Base-by-base conservation (phyloP, 208 protist genomes). In the Acanthamoeba culbertsoni region DNA sequence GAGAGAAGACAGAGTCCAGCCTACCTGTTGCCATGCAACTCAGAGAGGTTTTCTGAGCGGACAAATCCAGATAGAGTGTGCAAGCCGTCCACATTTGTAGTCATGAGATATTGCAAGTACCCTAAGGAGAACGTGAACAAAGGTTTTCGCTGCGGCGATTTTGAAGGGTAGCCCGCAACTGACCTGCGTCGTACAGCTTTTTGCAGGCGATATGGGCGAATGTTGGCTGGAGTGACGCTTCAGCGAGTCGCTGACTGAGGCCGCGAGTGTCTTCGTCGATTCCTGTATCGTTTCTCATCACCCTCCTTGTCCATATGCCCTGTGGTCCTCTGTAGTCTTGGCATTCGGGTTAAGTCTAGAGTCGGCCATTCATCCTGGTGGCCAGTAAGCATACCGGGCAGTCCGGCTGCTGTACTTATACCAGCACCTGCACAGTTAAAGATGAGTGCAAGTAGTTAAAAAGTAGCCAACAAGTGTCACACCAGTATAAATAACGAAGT, bases 1-100 rank as follows among this genome's bases (percentile, higher is more conserved):
- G 59, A 14, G 12, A 68, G 28, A 28, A n/a, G n/a, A 7, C 20
- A 26, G 20, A 7, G 59, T 68, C 28, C 8, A 68, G 16, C n/a
- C 8, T 68, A 26, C 59, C 59, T 82, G 71, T 92, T 92, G 40
- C 88, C 88, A 40, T 92, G 88, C 42, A 92, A 43, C 28, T 92
- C 88, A 10, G 88, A 91, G 26, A 77, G 26, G 33, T 59, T 77
- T 33, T 92, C 48, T 26, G 57, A 68, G 0, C 42, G 62, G 23
- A 77, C 33, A 20, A 82, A 75, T 10, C 88, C 88, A 5, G n/a
- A 77, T n/a, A 28, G 51, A 3, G 18, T 14, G 51, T 89, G 79
- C 16, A 92, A 45, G 37, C 88, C 88, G 46, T 92, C 88, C 42
- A 92, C 88, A 59, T 92, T 92, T 20, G 88, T 92, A 18, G 88